Evolutionary conservation across 2,329 filamentous ascomycete genomes (phyloP).

Genomic region (Lomentospora prolificans): DNA sequence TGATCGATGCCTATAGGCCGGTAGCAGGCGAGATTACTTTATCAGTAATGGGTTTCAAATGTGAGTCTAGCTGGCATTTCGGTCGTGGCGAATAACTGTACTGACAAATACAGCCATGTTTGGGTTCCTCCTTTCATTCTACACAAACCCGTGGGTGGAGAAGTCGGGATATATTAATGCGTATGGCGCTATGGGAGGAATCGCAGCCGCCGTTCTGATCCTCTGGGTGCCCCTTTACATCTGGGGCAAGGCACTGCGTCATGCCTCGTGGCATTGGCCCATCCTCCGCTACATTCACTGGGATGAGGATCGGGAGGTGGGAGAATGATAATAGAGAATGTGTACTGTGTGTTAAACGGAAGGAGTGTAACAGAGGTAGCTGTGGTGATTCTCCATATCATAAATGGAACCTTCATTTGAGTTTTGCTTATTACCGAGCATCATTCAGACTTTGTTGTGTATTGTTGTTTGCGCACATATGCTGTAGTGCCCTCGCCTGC

Average conservation of each 20-base stretch:
- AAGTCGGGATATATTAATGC: constrained; percentile 37
- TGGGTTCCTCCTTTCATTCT: constrained; percentile 49
- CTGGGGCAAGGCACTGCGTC: constrained; percentile 39
- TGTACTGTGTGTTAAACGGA: no score
- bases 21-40: constrained; percentile 46
- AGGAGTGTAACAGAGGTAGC: no score
- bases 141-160: constrained; percentile 49
- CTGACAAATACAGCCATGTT: constrained; percentile 31
- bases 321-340: no score
- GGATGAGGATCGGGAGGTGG: constrained; percentile 43
- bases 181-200: constrained; percentile 48
- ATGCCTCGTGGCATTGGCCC: constrained; percentile 37
- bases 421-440: no score
- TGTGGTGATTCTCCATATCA: no score
- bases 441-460: no score
- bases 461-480: no score
- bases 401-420: no score
- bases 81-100: no score
- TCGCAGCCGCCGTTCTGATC: constrained; percentile 35
- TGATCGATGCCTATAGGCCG: constrained; percentile 47
- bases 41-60: constrained; percentile 45
- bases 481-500: no score
- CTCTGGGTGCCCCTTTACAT: constrained; percentile 41
- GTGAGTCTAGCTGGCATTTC: no score
- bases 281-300: constrained; percentile 36